Conservation (phyloP, 192 early-diverging fungal genomes). For the Coemansia sp. region DNA sequence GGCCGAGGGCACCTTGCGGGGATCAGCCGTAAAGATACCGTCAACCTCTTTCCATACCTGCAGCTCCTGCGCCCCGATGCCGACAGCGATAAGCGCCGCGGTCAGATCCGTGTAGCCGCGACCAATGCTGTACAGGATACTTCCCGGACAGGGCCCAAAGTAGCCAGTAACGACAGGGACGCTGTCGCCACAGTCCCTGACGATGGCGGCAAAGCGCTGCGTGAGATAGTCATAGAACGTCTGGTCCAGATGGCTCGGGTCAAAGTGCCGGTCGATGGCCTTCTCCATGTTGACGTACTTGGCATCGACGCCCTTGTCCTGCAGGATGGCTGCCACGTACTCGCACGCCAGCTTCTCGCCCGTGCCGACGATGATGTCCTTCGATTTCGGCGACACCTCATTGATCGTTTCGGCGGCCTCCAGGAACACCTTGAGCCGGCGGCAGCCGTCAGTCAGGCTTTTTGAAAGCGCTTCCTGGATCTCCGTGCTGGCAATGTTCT, state of each 20-base stretch:
- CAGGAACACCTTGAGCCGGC: constrained; percentile 75
- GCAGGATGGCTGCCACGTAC: constrained; percentile 78
- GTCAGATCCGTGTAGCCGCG: constrained; percentile 98
- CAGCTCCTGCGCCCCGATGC: constrained; percentile 78
- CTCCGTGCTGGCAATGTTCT: constrained; percentile 49
- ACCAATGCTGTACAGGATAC: constrained; percentile 83
- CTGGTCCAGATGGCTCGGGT: constrained; percentile 76
- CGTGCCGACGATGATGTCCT: constrained; percentile 88
- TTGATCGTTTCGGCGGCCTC: constrained; percentile 93
- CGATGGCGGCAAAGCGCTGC: constrained; percentile 55
- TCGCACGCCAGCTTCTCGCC: constrained; percentile 94
- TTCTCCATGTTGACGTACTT: constrained; percentile 84
- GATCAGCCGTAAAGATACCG: constrained; percentile 98
- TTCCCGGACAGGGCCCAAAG: constrained; percentile 96
- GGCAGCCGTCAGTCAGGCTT: constrained; percentile 73
- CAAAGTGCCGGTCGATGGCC: constrained; percentile 76
- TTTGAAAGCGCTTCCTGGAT: constrained; percentile 51
- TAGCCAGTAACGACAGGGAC: constrained; percentile 95
- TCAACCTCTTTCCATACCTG: constrained; percentile 99
- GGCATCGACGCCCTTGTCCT: constrained; percentile 71
- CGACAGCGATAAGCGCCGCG: constrained; percentile 91
- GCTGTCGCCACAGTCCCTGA: constrained; percentile 54
- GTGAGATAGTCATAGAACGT: constrained; percentile 94
- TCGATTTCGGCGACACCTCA: constrained; percentile 93
- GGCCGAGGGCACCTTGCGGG: constrained; percentile 87